Percentiles rank a stretch among this genome's conserved stretches.
Evolutionary conservation across 2,329 filamentous ascomycete species (phyloP).

Genomic region (Alternaria arbusti): DNA sequence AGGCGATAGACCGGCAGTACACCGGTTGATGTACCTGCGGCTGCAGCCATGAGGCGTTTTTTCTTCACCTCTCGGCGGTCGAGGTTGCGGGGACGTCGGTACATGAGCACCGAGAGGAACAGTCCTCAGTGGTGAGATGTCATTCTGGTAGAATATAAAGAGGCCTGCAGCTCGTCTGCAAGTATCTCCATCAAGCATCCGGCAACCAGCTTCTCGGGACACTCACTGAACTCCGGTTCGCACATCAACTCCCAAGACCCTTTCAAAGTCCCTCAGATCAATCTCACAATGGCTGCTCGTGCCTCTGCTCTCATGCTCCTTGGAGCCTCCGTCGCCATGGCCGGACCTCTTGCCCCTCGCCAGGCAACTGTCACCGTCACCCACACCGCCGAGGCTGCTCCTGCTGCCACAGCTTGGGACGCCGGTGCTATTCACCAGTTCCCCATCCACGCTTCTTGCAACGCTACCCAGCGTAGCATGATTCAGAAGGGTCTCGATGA

Average conservation of each 20-base stretch:
- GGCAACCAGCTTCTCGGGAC: conserved; percentile 32
- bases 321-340: conserved; percentile 34
- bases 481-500: conserved; percentile 65
- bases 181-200: conserved; percentile 18
- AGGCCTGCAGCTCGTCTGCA: conserved; percentile 15
- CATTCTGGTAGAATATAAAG: conserved; percentile 26
- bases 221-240: conserved; percentile 24
- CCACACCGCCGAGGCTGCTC: conserved; percentile 12
- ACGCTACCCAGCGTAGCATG: conserved; percentile 64
- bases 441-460: conserved; percentile 70
- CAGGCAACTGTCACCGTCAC: conserved; percentile 33
- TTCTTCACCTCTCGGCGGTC: conserved; percentile 17
- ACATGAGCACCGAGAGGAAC: conserved; percentile 23
- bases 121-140: neutral
- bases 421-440: conserved; percentile 50
- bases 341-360: conserved; percentile 33
- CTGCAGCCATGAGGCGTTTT: conserved; percentile 22
- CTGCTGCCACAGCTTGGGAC: conserved; percentile 36
- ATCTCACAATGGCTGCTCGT: conserved; percentile 30
- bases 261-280: conserved; percentile 1
- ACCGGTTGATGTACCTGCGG: conserved; percentile 2
- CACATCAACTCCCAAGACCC: conserved; percentile 11
- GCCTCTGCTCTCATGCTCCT: conserved; percentile 31
- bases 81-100: conserved; percentile 16
- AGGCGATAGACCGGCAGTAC: conserved; percentile 4